These are phyloP conservation scores for Pyrenula aspistea DNA, from an alignment of 495 filamentous ascomycete genomes.

Conservation along the genomic window DNA sequence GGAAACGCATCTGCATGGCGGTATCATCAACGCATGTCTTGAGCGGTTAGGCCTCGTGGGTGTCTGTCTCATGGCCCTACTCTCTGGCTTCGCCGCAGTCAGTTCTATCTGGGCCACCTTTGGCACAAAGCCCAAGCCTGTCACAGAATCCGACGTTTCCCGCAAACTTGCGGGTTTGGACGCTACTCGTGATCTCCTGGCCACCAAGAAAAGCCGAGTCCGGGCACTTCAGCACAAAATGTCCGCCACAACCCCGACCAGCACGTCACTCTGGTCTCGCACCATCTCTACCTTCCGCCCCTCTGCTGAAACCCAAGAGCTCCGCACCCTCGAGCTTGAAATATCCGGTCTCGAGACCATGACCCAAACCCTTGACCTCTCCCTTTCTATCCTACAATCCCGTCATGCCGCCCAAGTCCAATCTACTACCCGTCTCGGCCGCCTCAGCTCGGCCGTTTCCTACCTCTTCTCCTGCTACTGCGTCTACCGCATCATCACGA, in stretches of 20 bases:
- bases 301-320: constrained; percentile 49
- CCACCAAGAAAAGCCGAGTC: constrained; percentile 54
- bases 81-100: constrained; percentile 74
- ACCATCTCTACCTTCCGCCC: constrained; percentile 52
- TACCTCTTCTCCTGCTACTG: constrained; percentile 65
- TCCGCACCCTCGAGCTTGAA: constrained; percentile 55
- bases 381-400: constrained; percentile 43
- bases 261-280: constrained; percentile 44
- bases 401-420: constrained; percentile 46
- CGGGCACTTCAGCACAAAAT: constrained; percentile 53
- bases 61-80: constrained; percentile 67
- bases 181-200: constrained; percentile 63
- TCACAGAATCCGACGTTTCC: constrained; percentile 57
- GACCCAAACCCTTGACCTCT: constrained; percentile 50
- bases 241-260: constrained; percentile 25
- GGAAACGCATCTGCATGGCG: constrained; percentile 28
- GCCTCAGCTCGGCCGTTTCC: constrained; percentile 37
- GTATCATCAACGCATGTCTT: constrained; percentile 51
- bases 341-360: constrained; percentile 69
- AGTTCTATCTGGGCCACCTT: constrained; percentile 74
- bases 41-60: constrained; percentile 72
- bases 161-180: constrained; percentile 63
- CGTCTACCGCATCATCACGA: constrained; percentile 61
- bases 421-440: constrained; percentile 48
- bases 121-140: constrained; percentile 41